phyloP scores from a whole-genome alignment of 352 stramenopile genomes.

The Pythium utonaiense region DNA sequence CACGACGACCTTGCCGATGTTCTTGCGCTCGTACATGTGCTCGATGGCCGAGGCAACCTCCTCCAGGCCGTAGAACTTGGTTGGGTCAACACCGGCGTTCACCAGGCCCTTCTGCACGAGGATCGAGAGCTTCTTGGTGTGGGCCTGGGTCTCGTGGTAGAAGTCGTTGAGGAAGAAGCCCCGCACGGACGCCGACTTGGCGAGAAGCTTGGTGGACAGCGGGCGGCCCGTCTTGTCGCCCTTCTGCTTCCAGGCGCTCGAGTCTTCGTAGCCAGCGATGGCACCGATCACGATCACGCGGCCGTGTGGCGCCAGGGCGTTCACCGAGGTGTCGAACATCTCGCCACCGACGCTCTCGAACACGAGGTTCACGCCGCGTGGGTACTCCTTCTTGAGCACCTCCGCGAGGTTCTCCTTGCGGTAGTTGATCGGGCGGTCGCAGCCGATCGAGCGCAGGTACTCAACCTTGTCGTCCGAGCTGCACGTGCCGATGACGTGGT shows the following conservation, averaged over 20 bases:
- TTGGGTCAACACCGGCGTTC: slow-evolving; percentile 37
- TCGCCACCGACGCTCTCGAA: slow-evolving; percentile 45
- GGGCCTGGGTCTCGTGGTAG: slow-evolving; percentile 23
- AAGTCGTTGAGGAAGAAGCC: slow-evolving; percentile 48
- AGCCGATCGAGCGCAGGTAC: slow-evolving; percentile 51
- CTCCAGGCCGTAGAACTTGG: slow-evolving; percentile 44
- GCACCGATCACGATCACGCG: slow-evolving; percentile 44
- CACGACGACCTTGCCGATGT: slow-evolving; percentile 81
- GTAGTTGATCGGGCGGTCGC: slow-evolving; percentile 74
- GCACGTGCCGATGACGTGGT: slow-evolving; percentile 61
- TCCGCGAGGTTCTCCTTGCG: slow-evolving; percentile 46
- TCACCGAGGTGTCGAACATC: slow-evolving; percentile 36
- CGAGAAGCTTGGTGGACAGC: slow-evolving; percentile 36
- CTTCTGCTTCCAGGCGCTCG: slow-evolving; percentile 46
- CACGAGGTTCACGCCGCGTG: slow-evolving; percentile 37
- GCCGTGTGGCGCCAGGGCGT: slow-evolving; percentile 29
- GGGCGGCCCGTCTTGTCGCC: slow-evolving; percentile 22
- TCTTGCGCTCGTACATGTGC: slow-evolving; percentile 56
- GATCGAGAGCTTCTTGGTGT: slow-evolving; percentile 40
- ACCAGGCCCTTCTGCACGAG: slow-evolving; percentile 40
- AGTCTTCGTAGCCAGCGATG: slow-evolving; percentile 45
- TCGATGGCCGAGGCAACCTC: slow-evolving; percentile 53
- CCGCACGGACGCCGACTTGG: slow-evolving; percentile 40
- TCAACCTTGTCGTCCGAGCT: slow-evolving; percentile 79
- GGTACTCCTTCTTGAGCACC: slow-evolving; percentile 52